These are phyloP conservation scores for Fusarium oligoseptatum DNA, from an alignment of 2,329 filamentous ascomycete genomes.

Conservation along the genomic window DNA sequence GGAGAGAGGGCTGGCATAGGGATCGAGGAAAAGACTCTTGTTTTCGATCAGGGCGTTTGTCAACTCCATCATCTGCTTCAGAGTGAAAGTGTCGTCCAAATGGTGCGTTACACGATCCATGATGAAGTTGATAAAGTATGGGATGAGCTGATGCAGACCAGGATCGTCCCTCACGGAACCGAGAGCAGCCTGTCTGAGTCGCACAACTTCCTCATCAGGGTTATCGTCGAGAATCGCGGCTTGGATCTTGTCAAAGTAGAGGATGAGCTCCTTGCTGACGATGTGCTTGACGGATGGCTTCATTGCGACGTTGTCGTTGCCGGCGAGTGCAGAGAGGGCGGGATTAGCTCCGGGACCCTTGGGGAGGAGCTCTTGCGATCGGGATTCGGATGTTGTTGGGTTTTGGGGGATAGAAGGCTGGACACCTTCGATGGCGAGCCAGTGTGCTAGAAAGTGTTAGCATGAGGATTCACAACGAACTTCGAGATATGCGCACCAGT, in stretches of 20 bases:
- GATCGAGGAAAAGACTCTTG: conserved; percentile 78
- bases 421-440: conserved; percentile 97
- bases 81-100: conserved; percentile 88
- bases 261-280: conserved; percentile 92
- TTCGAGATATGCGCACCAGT: conserved; percentile 71
- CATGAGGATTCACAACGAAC: not conserved
- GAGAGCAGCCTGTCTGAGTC: conserved; percentile 85
- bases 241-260: conserved; percentile 97
- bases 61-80: conserved; percentile 93
- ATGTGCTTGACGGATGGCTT: conserved; percentile 96
- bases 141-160: conserved; percentile 92
- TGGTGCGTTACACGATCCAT: conserved; percentile 96
- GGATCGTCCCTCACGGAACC: conserved; percentile 90
- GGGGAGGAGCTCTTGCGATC: conserved; percentile 86
- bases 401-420: conserved; percentile 98
- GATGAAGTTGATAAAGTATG: conserved; percentile 97
- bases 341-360: conserved; percentile 92
- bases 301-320: conserved; percentile 85
- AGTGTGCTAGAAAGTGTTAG: conserved; percentile 76
- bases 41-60: conserved; percentile 88
- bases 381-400: conserved; percentile 86
- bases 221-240: conserved; percentile 88
- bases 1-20: conserved; percentile 75
- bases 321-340: conserved; percentile 83
- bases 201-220: conserved; percentile 79